Evolutionary conservation across 1,139 yeast species (phyloP).

Genomic region (Yamadazyma triangularis): DNA sequence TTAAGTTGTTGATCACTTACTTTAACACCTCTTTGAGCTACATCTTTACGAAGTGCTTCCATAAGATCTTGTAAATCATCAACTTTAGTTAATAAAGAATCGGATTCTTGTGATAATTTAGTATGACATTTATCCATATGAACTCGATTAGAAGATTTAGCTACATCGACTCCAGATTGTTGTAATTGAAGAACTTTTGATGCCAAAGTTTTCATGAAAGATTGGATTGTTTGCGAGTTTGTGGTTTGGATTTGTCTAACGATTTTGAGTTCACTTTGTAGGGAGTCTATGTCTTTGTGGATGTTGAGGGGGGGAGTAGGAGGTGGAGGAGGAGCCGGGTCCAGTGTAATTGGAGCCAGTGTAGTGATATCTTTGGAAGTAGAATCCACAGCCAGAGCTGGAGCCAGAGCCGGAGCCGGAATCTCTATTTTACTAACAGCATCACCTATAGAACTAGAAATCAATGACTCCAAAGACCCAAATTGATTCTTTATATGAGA

Average conservation of each 20-base stretch:
- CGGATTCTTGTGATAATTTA: slow-evolving; percentile 74
- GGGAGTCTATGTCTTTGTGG: slow-evolving; percentile 7
- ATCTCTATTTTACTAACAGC: slow-evolving; percentile 6
- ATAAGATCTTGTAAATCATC: slow-evolving; percentile 91
- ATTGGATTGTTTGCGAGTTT: slow-evolving; percentile 40
- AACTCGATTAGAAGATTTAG: slow-evolving; percentile 49
- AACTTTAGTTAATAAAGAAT: slow-evolving; percentile 65
- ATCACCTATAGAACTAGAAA: slow-evolving; percentile 6
- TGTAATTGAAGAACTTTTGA: slow-evolving; percentile 47
- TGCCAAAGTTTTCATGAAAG: slow-evolving; percentile 41
- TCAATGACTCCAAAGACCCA: slow-evolving; percentile 5
- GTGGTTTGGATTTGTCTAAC: slow-evolving; percentile 56
- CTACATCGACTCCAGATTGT: slow-evolving; percentile 36
- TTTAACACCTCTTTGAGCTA: slow-evolving; percentile 86
- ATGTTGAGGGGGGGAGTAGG: not conserved
- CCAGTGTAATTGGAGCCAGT: not conserved
- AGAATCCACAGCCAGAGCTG: slow-evolving; percentile 1
- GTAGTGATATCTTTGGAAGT: not conserved
- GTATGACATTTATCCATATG: slow-evolving; percentile 78
- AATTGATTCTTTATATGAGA: slow-evolving; percentile 5
- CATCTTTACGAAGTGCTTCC: slow-evolving; percentile 87
- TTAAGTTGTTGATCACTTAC: slow-evolving; percentile 73
- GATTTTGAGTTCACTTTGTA: slow-evolving; percentile 57
- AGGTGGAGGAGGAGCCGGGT: not conserved
- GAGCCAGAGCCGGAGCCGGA: slow-evolving; percentile 1